Conservation (phyloP, 2,329 filamentous ascomycete species). For the Colletotrichum euphorbiae region DNA sequence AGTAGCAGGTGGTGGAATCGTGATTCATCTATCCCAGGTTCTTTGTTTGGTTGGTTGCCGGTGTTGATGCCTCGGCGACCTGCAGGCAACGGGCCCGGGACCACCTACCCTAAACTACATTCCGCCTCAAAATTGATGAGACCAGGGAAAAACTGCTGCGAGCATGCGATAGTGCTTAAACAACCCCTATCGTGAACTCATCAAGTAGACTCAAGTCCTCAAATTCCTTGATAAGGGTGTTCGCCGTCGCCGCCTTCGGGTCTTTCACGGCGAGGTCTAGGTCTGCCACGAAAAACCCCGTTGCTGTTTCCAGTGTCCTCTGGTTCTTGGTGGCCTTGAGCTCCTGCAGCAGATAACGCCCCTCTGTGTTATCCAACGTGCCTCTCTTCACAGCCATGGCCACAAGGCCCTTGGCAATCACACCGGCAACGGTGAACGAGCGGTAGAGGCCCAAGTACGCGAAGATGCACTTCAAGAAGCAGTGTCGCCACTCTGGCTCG, state of each 20-base stretch:
- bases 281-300: constrained; percentile 50
- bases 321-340: constrained; percentile 44
- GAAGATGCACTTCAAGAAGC: constrained; percentile 53
- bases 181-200: constrained; percentile 31
- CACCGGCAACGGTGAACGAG: constrained; percentile 51
- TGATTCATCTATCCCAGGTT: not conserved
- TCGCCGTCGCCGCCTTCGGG: constrained; percentile 48
- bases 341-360: constrained; percentile 47
- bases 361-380: constrained; percentile 46
- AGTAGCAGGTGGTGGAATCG: not conserved
- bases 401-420: constrained; percentile 50
- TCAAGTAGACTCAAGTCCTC: constrained; percentile 42
- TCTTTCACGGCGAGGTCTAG: constrained; percentile 50
- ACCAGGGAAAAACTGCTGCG: too few relatives aligned
- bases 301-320: constrained; percentile 46
- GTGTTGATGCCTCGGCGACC: not conserved
- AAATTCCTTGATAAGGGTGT: constrained; percentile 49
- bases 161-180: not conserved
- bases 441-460: constrained; percentile 51
- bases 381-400: constrained; percentile 51
- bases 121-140: too few relatives aligned
- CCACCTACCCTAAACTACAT: not conserved
- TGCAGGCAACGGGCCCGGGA: not conserved
- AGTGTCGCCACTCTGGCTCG: constrained; percentile 48
- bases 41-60: not conserved